Evolutionary conservation across 371 early-diverging fungal species (phyloP).

Genomic region (Mortierella sp.): DNA sequence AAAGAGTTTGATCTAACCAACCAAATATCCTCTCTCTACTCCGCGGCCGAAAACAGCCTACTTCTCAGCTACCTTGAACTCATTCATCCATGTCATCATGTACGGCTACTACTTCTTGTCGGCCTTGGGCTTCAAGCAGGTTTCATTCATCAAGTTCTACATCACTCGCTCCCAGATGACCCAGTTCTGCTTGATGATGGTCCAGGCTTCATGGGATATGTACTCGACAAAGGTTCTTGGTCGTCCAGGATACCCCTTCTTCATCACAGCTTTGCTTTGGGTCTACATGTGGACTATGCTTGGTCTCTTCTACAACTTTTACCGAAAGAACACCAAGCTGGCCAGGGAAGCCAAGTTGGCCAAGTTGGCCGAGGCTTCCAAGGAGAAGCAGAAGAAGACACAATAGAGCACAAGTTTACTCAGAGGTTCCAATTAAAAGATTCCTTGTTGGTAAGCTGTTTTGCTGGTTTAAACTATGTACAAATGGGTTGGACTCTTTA

Average conservation of each 20-base stretch:
- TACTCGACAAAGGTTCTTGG: constrained; percentile 47
- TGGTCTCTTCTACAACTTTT: constrained; percentile 71
- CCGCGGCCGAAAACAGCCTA: constrained; percentile 46
- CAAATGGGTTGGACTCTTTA: too few species aligned
- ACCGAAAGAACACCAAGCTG: constrained; percentile 50
- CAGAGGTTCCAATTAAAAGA: constrained; percentile 37
- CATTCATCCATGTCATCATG: constrained; percentile 74
- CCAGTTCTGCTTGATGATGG: constrained; percentile 67
- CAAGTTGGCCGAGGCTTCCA: constrained; percentile 26
- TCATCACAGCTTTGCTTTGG: constrained; percentile 61
- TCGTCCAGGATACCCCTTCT: constrained; percentile 60
- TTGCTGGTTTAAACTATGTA: too few species aligned
- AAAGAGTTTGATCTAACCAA: too few species aligned
- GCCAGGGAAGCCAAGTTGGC: constrained; percentile 44
- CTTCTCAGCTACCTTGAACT: constrained; percentile 69
- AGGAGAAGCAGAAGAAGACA: constrained; percentile 50
- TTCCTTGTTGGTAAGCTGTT: too few species aligned
- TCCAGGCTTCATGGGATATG: constrained; percentile 64
- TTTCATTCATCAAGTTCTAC: constrained; percentile 65
- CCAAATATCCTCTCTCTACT: background rate
- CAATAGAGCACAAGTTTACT: too few species aligned
- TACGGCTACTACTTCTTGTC: constrained; percentile 70
- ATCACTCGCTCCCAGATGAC: constrained; percentile 72
- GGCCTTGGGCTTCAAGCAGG: constrained; percentile 57
- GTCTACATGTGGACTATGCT: constrained; percentile 75